Evolutionary conservation across 2,329 filamentous ascomycete genomes (phyloP), one percentile per base, ranked within the genome.

Genomic region (Incumbomyces delicatus): DNA sequence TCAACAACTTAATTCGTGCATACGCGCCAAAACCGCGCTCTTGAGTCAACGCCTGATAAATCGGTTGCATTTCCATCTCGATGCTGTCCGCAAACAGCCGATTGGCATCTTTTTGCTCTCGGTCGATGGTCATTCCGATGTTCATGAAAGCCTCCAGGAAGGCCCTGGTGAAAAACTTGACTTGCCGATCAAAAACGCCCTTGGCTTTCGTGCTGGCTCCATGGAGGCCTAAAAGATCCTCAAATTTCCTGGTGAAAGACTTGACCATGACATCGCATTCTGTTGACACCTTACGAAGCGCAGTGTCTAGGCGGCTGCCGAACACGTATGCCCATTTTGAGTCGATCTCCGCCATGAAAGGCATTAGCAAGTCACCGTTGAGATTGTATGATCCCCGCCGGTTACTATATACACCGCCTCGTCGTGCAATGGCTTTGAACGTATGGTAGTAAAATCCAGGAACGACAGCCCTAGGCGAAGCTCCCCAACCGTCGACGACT

Each of bases 341-440:
- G 1, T 65, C 65, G 2, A 73, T 52, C 3, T 61, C 30, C 27
- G 53, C 54, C 27, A 61, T 56, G 49, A 60, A 53, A 16, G 55
- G 63, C 41, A 55, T 60, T 41, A 54, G 37, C 34, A 53, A 37
- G 39, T 53, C 40, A 31, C 37, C 51, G 47, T 59, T 64, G 55
- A 56, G 61, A 60, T 60, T 49, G 42, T 64, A 64, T 6, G 53
- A 48, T 20, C 69, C 69, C 29, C 60, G 56, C 4, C 48, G 33
- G 42, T 68, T 68, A 2, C 60, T 54, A 53, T 62, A 78, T 2
- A 67, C 65, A 4, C 74, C 77, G 45, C 69, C 54, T 37, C 76
- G 67, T 34, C 73, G 64, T 42, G 73, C 73, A 2, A 74, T 68
- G 8, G 78, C 78, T 58, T 72, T 76, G 53, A 80, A 81, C 0